These are phyloP conservation scores for Diplodia seriata DNA, from an alignment of 2,329 filamentous ascomycete species.

Conservation along the genomic window DNA sequence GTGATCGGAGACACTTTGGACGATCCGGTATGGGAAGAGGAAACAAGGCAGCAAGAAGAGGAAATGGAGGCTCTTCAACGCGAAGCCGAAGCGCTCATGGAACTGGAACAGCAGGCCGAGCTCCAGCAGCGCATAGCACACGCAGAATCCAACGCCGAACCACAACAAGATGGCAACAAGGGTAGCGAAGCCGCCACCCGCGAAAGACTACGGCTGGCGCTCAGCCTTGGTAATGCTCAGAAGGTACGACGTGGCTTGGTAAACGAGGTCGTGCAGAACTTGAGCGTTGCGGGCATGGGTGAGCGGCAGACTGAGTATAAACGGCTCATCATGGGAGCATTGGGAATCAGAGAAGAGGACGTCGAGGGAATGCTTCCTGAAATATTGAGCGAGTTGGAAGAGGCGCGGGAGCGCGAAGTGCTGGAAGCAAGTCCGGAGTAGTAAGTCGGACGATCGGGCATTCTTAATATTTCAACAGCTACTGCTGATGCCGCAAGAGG, in stretches of 20 bases:
- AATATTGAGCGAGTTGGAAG: conserved; percentile 58
- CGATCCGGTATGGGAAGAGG: conserved; percentile 46
- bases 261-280: conserved; percentile 70
- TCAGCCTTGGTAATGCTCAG: conserved; percentile 64
- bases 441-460: background rate
- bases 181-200: conserved; percentile 32
- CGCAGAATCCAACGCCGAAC: background rate
- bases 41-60: conserved; percentile 44
- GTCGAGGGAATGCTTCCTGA: conserved; percentile 67
- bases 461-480: conserved; percentile 3
- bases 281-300: conserved; percentile 72
- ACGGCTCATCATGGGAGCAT: conserved; percentile 70
- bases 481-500: background rate
- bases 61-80: conserved; percentile 48
- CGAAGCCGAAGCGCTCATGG: conserved; percentile 53
- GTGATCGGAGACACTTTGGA: conserved; percentile 57
- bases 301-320: conserved; percentile 78
- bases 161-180: conserved; percentile 11
- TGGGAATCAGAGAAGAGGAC: conserved; percentile 68
- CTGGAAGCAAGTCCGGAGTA: conserved; percentile 43
- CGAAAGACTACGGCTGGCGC: conserved; percentile 64
- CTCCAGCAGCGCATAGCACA: conserved; percentile 44
- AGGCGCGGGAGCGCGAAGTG: conserved; percentile 41
- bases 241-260: conserved; percentile 68
- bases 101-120: conserved; percentile 53